These are phyloP conservation scores for Penicillium crustosum DNA, from an alignment of 2,329 filamentous ascomycete species.

Conservation along the genomic window DNA sequence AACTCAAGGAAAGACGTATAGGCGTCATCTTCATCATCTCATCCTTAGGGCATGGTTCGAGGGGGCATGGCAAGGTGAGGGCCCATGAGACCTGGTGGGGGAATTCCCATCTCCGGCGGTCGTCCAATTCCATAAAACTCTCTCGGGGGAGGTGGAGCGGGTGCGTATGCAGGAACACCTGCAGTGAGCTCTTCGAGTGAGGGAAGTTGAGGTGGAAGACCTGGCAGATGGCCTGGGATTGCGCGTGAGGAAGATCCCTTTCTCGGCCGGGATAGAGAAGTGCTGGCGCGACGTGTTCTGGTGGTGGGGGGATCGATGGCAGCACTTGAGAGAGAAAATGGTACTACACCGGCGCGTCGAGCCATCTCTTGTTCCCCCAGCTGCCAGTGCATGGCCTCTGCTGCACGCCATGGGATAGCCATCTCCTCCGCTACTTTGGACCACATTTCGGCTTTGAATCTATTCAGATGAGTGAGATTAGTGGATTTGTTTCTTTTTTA, in stretches of 20 bases:
- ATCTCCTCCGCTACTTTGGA: constrained; percentile 92
- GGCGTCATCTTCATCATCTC: constrained; percentile 22
- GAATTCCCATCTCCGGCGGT: constrained; percentile 33
- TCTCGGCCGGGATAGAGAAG: constrained; percentile 40
- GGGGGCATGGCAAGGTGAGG: constrained; percentile 36
- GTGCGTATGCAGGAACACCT: constrained; percentile 47
- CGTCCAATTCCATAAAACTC: constrained; percentile 38
- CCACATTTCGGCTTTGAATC: constrained; percentile 99
- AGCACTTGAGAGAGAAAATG: constrained; percentile 69
- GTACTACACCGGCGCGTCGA: constrained; percentile 80
- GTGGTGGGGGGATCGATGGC: constrained; percentile 51
- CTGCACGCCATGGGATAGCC: constrained; percentile 90
- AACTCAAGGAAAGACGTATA: constrained; percentile 28
- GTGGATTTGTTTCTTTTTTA: neutral
- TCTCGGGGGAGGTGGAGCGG: constrained; percentile 36
- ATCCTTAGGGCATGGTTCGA: constrained; percentile 37
- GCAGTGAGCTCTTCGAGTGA: constrained; percentile 50
- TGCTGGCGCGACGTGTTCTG: constrained; percentile 39
- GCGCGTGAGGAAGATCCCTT: constrained; percentile 42
- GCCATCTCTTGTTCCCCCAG: constrained; percentile 94
- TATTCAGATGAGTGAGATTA: constrained; percentile 41
- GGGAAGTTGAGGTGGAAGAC: constrained; percentile 38
- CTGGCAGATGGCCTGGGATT: constrained; percentile 29
- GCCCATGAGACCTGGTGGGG: constrained; percentile 34
- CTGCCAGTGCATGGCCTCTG: constrained; percentile 98